Base-by-base conservation (phyloP, 306 rosid genomes). In the Spatholobus suberectus region DNA sequence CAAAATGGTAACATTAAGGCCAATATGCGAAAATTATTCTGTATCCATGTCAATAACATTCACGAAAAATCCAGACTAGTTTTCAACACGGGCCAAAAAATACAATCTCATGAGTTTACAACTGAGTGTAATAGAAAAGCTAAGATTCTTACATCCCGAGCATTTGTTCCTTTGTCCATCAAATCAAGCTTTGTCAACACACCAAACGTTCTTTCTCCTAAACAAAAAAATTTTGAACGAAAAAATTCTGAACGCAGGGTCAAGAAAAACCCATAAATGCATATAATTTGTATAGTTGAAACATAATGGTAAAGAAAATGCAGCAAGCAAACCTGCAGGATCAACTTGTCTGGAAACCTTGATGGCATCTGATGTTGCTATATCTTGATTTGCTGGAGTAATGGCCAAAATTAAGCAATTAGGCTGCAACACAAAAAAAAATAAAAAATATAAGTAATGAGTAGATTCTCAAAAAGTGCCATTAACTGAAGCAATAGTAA, bases 141-240 rank as follows among this genome's bases (percentile, higher is more conserved):
- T 49, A 63, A 61, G 71, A 82, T 77, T 43, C 92, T 89, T 89
- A 94, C 98, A 47, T 94, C 94, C 82, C 88, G 82, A 76, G 95
- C 97, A 87, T 94, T 89, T 77, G 97, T 94, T 80, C 98, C 97
- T 84, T 79, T 94, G 90, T 94, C 98, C 98, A 94, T 94, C 92
- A 94, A 89, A 84, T 94, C 97, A 75, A 94, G 90, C 92, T 95
- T 95, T 76, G 98, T 95, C 89, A 95, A 80, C 83, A 95, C 98
- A 12, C 97, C 96, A 73, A 88, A 94, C 49, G 98, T 94, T 85
- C 97, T 88, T 44, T 94, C 94, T 77, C 98, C 97, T 95, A 69
- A 10, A 83, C 4, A 4, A 37, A 46, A 76, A 65, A 76, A 71
- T 77, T 76, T 67, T 23, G 84, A 40, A 21, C 6, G 43, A n/a